Percentiles rank a stretch among this genome's conserved stretches.
Conservation (phyloP, 2,329 filamentous ascomycete genomes). For the Diaporthe citriasiana region DNA sequence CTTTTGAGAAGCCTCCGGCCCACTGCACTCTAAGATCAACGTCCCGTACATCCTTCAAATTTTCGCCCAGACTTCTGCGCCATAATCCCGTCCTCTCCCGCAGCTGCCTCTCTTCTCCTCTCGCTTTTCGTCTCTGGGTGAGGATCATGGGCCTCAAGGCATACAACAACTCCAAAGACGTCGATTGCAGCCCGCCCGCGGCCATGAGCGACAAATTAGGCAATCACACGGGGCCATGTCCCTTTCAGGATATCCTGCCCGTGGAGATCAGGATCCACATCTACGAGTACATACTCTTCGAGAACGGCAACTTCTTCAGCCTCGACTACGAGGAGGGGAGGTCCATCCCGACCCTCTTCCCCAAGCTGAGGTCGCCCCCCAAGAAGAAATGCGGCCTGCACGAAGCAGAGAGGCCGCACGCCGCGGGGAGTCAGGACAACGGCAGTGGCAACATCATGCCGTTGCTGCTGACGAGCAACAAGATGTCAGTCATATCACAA, state of each 20-base stretch:
- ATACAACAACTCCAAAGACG: constrained; percentile 21
- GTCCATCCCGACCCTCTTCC: constrained; percentile 40
- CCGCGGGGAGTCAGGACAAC: neutral
- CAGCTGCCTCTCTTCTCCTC: neutral
- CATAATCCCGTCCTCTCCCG: constrained; percentile 12
- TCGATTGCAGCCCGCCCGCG: constrained; percentile 22
- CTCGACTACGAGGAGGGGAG: constrained; percentile 41
- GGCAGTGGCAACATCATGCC: constrained; percentile 39
- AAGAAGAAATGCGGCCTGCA: constrained; percentile 10
- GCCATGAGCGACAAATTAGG: constrained; percentile 31
- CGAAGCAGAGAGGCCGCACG: constrained; percentile 13
- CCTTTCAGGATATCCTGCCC: constrained; percentile 38
- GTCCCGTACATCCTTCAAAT: constrained; percentile 30
- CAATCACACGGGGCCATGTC: constrained; percentile 31
- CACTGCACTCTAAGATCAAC: constrained; percentile 36
- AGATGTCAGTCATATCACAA: constrained; percentile 35
- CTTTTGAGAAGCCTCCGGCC: constrained; percentile 40
- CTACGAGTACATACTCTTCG: constrained; percentile 42
- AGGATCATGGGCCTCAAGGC: constrained; percentile 37
- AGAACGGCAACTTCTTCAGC: constrained; percentile 42
- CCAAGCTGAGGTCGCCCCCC: constrained; percentile 37
- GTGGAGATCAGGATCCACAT: constrained; percentile 41
- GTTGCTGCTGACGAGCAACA: constrained; percentile 38
- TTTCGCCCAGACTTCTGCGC: constrained; percentile 20
- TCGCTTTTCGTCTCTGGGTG: neutral